Base-by-base conservation (phyloP, 805 yeast genomes). In the Cyberlindnera samutprakarnensis region DNA sequence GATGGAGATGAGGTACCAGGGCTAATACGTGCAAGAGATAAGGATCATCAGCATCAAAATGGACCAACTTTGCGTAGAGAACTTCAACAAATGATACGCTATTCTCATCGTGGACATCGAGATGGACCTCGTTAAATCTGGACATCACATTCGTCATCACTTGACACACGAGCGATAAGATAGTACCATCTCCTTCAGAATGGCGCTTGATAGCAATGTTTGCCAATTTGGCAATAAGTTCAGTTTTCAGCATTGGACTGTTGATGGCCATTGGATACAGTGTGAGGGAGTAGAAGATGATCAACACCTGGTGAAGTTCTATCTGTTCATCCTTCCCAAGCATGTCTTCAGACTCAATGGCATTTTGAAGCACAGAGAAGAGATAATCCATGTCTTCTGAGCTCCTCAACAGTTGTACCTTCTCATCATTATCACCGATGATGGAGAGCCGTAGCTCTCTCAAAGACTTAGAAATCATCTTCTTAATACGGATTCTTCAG, bases 361-460 rank as follows among this genome's bases (percentile, higher is more conserved):
- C n/a, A n/a, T n/a, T n/a, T n/a, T n/a, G n/a, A n/a, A n/a, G n/a
- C n/a, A n/a, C 11, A 9, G 8, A 7, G 31, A 39, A 28, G 15
- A 41, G 14, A 21, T 10, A 25, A 8, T 25, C 35, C 13, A 41
- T 19, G 7, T 7, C 32, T 14, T 33, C 32, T 3, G 27, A 24
- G 13, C 40, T 37, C 14, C 31, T 15, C 13, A 41, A 33, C 20
- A 41, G 14, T 7, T 30, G 30, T 14, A 16, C 17, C 30, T 46
- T 46, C 37, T 37, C 44, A 19, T 44, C 51, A 10, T 42, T 47
- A 28, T 46, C 51, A 9, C 51, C 51, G 19, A 46, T 42, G 20
- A 46, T 37, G 9, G 44, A 36, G 14, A 46, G 38, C 12, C 51
- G 33, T 0, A 39, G 26, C 13, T 39, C 43, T 23, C 32, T 20